Evolutionary conservation across 2,329 filamentous ascomycete species (phyloP), one percentile per base, ranked within the genome.

Genomic region (Cladosporium sp.): DNA sequence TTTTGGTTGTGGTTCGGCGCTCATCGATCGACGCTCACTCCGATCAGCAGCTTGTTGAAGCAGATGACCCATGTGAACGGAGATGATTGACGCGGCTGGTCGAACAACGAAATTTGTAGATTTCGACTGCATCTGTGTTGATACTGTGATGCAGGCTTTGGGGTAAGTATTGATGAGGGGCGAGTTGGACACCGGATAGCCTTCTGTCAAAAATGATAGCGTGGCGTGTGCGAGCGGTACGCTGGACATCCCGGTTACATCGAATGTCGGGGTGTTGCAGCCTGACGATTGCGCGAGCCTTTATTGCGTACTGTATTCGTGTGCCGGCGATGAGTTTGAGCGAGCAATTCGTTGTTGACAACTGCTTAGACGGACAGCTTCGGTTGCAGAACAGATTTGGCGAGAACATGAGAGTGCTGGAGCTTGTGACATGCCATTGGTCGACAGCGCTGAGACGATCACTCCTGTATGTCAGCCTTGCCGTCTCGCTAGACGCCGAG

Each of bases 71-170:
- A 51, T 57, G 56, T 54, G 68, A 63, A 72, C 73, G 74, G 75
- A 79, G 80, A 79, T 77, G 77, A 83, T 78, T 86, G 69, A 85
- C 80, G 74, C 79, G 80, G 78, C 75, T 80, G 81, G 79, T 80
- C 80, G 66, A 71, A 76, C 73, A 73, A 70, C 67, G 67, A 68
- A 18, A 34, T 34, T 11, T 12, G 22, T 32, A n/a, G 13, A 8
- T 48, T 37, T 29, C 40, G 12, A 40, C 36, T 37, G 40, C 15
- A 44, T 51, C 32, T 51, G 48, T 44, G 41, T 44, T 51, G 48
- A 22, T 43, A 34, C 48, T 51, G 34, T 34, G 48, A 51, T 44
- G 73, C 53, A 59, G 57, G 62, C 60, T 61, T 59, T 48, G 55
- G 48, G 55, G 53, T 51, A 48, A 38, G 74, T 74, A 71, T 69